Evolutionary conservation across 73 alveolate genomes (phyloP).

Genomic region (Paramecium sexaurelia): DNA sequence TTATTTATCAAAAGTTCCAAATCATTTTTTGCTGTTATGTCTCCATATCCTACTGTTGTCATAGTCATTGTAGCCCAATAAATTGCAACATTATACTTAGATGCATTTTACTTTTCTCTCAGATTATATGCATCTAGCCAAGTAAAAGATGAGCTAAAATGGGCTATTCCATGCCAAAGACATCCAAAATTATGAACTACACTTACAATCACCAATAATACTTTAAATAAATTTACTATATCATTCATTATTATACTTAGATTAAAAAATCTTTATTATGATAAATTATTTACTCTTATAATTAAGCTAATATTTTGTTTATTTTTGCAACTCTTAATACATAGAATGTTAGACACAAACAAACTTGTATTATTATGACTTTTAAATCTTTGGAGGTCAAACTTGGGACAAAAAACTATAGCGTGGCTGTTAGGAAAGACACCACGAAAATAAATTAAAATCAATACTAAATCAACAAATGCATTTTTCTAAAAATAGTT

Average conservation of each 20-base stretch:
- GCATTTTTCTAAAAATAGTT: neutral
- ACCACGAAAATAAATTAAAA: neutral
- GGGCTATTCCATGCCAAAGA: conserved; percentile 45
- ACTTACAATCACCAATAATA: neutral
- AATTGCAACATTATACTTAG: conserved; percentile 73
- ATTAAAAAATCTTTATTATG: neutral
- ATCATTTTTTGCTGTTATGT: conserved; percentile 79
- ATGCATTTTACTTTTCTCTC: neutral
- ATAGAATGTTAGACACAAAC: neutral
- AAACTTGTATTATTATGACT: neutral
- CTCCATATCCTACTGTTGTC: conserved; percentile 96
- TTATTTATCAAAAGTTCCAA: conserved; percentile 75
- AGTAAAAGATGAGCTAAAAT: neutral
- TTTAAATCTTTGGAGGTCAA: neutral
- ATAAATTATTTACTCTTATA: neutral
- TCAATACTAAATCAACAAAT: conserved; percentile 32
- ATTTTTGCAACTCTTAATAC: conserved; percentile 31
- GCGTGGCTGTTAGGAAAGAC: neutral
- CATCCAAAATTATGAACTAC: conserved; percentile 51
- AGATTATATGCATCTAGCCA: conserved; percentile 32
- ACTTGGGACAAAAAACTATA: neutral
- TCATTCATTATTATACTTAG: neutral
- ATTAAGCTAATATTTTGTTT: conserved; percentile 9
- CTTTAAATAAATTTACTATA: neutral
- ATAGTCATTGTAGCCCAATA: conserved; percentile 92